Evolutionary conservation across 1,139 yeast species (phyloP), one percentile per base, ranked within the genome.

Genomic region (Yamadazyma dushanensis): DNA sequence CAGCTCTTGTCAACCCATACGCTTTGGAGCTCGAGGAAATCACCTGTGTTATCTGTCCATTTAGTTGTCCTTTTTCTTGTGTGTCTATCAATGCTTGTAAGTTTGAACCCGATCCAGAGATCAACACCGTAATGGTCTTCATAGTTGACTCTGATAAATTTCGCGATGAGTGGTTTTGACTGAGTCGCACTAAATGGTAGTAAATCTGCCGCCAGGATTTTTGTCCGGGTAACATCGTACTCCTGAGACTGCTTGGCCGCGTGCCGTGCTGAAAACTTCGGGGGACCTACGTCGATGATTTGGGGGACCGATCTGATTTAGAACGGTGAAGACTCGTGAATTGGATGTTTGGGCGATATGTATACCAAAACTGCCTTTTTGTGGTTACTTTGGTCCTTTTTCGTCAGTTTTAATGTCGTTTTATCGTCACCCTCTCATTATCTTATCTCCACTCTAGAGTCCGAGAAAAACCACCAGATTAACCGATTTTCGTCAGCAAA

Each of bases 81-180:
- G 95, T 87, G 57, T 92, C 96, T 32, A 92, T 87, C 27, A 92
- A 68, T 0, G 98, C 97, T 59, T 92, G 98, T 30, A 92, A 68
- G 54, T 92, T 92, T 15, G 97, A 81, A 1, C 98, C 98, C 17
- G 86, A 83, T 1, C 98, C 98, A 2, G 97, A 90, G 32, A 92
- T 92, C 35, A 92, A 75, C 1, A 92, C 97, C 8, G 85, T 70
- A 44, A 86, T 77, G 46, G 57, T 61, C 28, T 59, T 39, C 47
- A 42, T 45, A 15, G 13, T 25, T 25, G 27, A 25, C 27, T 25
- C 27, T 25, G 27, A 13, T 11, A 25, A 25, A 25, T 25, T 24
- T 25, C 26, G 27, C 27, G 27, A 25, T 25, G 27, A 8, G 27
- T 11, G 18, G 17, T 18, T 17, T 17, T 7, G 27, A 13, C 16